phyloP scores from a whole-genome alignment of 1,139 yeast genomes.

The Meyerozyma carpophila region DNA sequence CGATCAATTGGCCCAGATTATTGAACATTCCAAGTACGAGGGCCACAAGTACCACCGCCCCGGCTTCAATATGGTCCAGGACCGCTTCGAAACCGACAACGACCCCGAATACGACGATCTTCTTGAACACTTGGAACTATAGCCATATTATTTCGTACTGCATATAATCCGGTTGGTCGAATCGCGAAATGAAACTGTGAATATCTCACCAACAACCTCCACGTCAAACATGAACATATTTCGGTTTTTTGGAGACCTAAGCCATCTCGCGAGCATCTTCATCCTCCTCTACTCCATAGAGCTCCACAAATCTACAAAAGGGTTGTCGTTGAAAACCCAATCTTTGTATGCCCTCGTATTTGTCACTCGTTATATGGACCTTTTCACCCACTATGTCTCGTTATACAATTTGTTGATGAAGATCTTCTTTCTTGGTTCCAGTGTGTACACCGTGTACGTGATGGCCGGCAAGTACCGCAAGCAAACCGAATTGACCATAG shows the following conservation, averaged over 20 bases:
- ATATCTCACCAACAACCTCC: background rate
- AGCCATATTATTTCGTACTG: background rate
- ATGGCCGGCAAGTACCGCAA: slow-evolving; percentile 59
- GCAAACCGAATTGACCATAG: slow-evolving; percentile 49
- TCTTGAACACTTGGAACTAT: slow-evolving; percentile 15
- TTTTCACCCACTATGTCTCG: slow-evolving; percentile 55
- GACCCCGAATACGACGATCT: slow-evolving; percentile 17
- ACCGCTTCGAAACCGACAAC: slow-evolving; percentile 1
- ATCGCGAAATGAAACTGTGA: no score
- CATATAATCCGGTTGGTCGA: background rate
- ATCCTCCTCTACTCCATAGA: slow-evolving; percentile 70
- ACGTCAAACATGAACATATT: slow-evolving; percentile 41
- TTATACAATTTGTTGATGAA: slow-evolving; percentile 79
- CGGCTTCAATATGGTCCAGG: slow-evolving; percentile 16
- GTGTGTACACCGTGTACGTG: slow-evolving; percentile 69
- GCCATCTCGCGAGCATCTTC: slow-evolving; percentile 77
- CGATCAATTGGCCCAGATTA: slow-evolving; percentile 9
- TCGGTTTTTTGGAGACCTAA: slow-evolving; percentile 65
- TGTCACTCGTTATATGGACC: slow-evolving; percentile 72
- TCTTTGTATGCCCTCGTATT: slow-evolving; percentile 72
- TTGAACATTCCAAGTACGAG: slow-evolving; percentile 9
- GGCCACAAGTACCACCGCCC: slow-evolving; percentile 9
- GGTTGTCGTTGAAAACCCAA: slow-evolving; percentile 88
- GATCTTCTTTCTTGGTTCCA: slow-evolving; percentile 68
- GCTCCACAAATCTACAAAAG: slow-evolving; percentile 62